phyloP scores from a whole-genome alignment of 2,329 filamentous ascomycete species.

The Volutella citrinella region DNA sequence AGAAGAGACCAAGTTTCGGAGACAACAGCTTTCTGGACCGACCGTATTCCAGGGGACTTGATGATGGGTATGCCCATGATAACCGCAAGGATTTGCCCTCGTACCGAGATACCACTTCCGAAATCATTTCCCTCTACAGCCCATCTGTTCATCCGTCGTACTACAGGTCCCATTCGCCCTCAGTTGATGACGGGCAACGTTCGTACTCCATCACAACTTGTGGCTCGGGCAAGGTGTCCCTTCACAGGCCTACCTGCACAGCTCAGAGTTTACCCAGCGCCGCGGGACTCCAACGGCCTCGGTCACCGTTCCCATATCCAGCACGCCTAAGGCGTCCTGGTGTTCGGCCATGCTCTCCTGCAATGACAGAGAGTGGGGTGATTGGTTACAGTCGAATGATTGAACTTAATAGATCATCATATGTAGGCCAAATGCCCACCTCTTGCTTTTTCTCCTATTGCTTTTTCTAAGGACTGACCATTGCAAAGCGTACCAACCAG shows the following conservation, averaged over 20 bases:
- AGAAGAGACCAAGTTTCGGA: slow-evolving; percentile 26
- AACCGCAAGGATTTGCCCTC: slow-evolving; percentile 45
- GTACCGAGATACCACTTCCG: slow-evolving; percentile 50
- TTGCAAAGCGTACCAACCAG: slow-evolving; percentile 42
- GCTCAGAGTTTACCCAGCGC: slow-evolving; percentile 45
- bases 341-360: slow-evolving; percentile 47
- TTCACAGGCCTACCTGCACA: slow-evolving; percentile 45
- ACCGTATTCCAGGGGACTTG: slow-evolving; percentile 28
- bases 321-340: slow-evolving; percentile 55
- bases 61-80: slow-evolving; percentile 34
- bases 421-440: too few species aligned
- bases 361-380: slow-evolving; percentile 44
- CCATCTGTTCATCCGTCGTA: slow-evolving; percentile 46
- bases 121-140: slow-evolving; percentile 55
- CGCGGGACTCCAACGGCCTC: slow-evolving; percentile 46
- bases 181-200: slow-evolving; percentile 44
- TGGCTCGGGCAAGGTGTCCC: slow-evolving; percentile 44
- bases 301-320: slow-evolving; percentile 58
- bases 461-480: too few species aligned
- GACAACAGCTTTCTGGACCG: slow-evolving; percentile 26
- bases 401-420: slow-evolving; percentile 46
- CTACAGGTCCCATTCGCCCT: slow-evolving; percentile 40
- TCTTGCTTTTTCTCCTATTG: too few species aligned
- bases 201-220: slow-evolving; percentile 56
- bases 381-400: slow-evolving; percentile 51